Evolutionary conservation across 2,329 filamentous ascomycete species (phyloP), one percentile per base, ranked within the genome.

Genomic region (Aureobasidium sp.): DNA sequence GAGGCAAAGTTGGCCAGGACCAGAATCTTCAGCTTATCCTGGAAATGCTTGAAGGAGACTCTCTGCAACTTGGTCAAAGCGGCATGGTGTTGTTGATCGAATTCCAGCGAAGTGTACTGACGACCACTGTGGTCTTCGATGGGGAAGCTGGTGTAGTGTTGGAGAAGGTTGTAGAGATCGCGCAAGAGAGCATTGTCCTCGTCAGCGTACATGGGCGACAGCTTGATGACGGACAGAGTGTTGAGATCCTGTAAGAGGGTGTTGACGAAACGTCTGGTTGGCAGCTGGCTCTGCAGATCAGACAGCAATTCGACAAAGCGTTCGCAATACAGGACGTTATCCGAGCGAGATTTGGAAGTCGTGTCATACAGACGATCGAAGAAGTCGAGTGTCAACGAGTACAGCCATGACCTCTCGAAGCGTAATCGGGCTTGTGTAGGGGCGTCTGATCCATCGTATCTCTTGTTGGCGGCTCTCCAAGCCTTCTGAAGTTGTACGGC

Each of bases 391-490:
- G 94, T 78, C 67, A 97, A 80, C 3, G 90, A 88, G 71, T 91
- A 96, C 11, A 99, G 81, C 95, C 94, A 99, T 49, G 90, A 89
- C 61, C 95, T 84, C 75, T 99, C 94, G 68, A 99, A 97, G 30
- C 89, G 86, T 66, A 97, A 78, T 59, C 87, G 85, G 16, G 88
- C 86, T 72, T 97, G 91, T 0, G 83, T 84, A 5, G 81, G 76
- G 63, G 93, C 89, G 72, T 97, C 93, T 57, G 89, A 90, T 42
- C 88, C 85, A 64, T 97, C 92, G 68, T 89, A 97, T 66, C 92
- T 84, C 77, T 96, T 97, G 25, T 81, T 82, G 1, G 91, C 83
- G 9, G 92, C 91, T 68, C 91, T 87, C 94, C 94, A 99, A 54
- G 91, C 88, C 73, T 97, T 97, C 71, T 85, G 87, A 68, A 96